Base-by-base conservation (phyloP, 257 asterid genomes). In the Solanum raphanifolium region DNA sequence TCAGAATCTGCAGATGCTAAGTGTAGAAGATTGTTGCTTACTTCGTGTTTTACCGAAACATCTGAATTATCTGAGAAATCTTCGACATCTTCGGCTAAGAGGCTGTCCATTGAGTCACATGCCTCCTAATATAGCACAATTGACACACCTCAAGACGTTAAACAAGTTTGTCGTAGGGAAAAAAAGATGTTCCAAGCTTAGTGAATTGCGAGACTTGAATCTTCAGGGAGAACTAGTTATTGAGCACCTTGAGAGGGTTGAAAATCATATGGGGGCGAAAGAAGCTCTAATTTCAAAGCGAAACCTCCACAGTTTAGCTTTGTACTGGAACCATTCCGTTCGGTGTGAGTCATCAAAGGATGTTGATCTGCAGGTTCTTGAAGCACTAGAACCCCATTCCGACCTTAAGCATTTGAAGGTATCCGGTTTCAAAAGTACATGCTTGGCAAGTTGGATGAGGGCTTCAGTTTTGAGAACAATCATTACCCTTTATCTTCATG, bases 1-100 rank as follows among this genome's bases (percentile, higher is more conserved):
- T 32, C 81, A 86, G 92, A 92, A 92, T 36, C 72, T 91, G 87
- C 86, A 92, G 81, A 36, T 84, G 32, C 83, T 92, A 76, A 87
- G 84, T 58, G 86, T 91, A 52, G 23, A 86, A 32, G 1, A 3
- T 13, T 91, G 94, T 32, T 0, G 1, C 0, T 2, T 7, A 5
- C 93, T 91, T 84, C 78, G 11, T 43, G n/a, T 25, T 1, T 85
- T 91, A 66, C 94, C 94, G 43, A 88, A 86, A 68, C 65, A 76
- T 7, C 60, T 89, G 85, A 66, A 83, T 10, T 13, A 20, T 25
- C 32, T 86, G 23, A 52, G 73, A 74, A 74, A 86, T 74, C 88
- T 86, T 31, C 75, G 85, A 11, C 55, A 74, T 74, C 88, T 86
- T 74, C 43, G 73, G 38, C 71, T 86, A 38, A 13, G 5, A 52